A percentile compares a stretch with the other conserved stretches of the same genome.
Conservation (phyloP, 1,284 basidiomycete species). For the Malassezia caprae region DNA sequence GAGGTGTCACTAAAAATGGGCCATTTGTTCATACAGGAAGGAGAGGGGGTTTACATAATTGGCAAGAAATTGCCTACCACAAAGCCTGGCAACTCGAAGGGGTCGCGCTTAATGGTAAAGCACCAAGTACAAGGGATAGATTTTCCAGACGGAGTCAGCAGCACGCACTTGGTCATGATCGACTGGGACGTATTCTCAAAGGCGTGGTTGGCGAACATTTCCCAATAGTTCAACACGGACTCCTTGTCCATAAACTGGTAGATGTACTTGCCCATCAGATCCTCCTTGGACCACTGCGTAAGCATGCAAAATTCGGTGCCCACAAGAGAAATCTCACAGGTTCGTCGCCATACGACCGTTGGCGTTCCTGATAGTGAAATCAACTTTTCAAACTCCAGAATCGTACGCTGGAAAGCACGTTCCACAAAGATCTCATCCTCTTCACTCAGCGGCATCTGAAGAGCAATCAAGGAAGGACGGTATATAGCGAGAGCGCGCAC, state of each 20-base stretch:
- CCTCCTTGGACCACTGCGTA: slow-evolving; percentile 52
- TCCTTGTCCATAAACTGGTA: slow-evolving; percentile 47
- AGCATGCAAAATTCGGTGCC: slow-evolving; percentile 92
- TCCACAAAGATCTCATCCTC: slow-evolving; percentile 63
- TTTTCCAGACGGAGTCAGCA: slow-evolving; percentile 36
- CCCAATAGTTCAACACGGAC: slow-evolving; percentile 43
- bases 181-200: slow-evolving; percentile 46
- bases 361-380: slow-evolving; percentile 97
- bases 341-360: slow-evolving; percentile 95
- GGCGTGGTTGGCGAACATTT: slow-evolving; percentile 39
- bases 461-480: slow-evolving; percentile 83
- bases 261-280: slow-evolving; percentile 41
- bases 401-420: slow-evolving; percentile 81
- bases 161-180: slow-evolving; percentile 39
- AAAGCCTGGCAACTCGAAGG: slow-evolving; percentile 42
- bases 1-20: background rate
- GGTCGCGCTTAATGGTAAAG: slow-evolving; percentile 46
- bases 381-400: slow-evolving; percentile 88
- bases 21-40: background rate
- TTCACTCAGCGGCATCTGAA: slow-evolving; percentile 55
- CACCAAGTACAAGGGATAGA: slow-evolving; percentile 42
- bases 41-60: slow-evolving; percentile 12
- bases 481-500: slow-evolving; percentile 89
- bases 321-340: slow-evolving; percentile 91
- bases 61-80: slow-evolving; percentile 31